Evolutionary conservation across 768 basidiomycete genomes (phyloP), one percentile per base, ranked within the genome.

Genomic region (Russula earlei): DNA sequence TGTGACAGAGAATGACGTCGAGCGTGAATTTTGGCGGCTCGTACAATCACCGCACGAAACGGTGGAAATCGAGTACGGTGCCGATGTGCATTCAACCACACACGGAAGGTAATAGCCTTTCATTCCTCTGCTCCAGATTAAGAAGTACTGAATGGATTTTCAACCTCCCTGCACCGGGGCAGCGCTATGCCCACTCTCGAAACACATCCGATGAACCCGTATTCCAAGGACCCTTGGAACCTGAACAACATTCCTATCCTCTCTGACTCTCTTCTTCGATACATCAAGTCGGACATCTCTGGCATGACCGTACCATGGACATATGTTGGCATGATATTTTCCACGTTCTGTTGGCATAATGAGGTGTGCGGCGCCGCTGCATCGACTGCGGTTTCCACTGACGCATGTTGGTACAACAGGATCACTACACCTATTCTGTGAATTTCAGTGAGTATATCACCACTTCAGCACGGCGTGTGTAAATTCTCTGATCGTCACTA

Each of bases 281-380:
- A 85, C 70, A 96, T 99, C 74, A 96, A 97, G 71, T 94, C 92
- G 4, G 94, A 98, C 69, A 96, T 99, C 53, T 97, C 94, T 51
- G 96, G 96, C 14, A 99, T 99, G 95, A 98, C 95, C 2, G 91
- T 97, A 10, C 94, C 94, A 11, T 97, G 93, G 94, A 96, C 91
- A 36, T 99, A 99, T 69, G 91, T 98, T 59, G 96, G 96, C 45
- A 98, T 98, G 95, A 77, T 92, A 17, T 99, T 99, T 69, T 95
- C 94, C 14, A 95, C 96, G 3, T 99, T 99, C 70, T 98, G 95
- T 68, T 99, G 96, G 96, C 96, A 99, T 72, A 99, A 99, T 66
- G 94, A 92, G 81, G 89, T 88, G 52, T 60, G 55, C 24, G 29
- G 10, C 44, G 15, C 27, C 29, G 14, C 20, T 12, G 10, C 15